phyloP scores from a whole-genome alignment of 441 rosid genomes.

The Biscutella auriculata region DNA sequence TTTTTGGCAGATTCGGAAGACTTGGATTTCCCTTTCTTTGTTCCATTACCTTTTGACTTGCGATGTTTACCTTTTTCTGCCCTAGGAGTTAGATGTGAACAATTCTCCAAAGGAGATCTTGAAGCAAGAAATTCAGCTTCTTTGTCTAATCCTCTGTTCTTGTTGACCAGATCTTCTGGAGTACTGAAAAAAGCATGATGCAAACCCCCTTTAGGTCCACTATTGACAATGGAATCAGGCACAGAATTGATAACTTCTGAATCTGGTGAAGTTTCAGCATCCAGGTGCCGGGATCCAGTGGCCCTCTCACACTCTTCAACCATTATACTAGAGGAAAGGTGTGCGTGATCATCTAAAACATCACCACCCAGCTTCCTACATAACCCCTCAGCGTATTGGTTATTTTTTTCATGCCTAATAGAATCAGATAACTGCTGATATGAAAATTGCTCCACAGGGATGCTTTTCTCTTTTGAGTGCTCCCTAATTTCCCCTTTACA shows the following conservation, averaged over 20 bases:
- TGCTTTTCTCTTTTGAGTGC: constrained; percentile 20
- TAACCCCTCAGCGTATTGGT: constrained; percentile 22
- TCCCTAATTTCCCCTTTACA: constrained; percentile 22
- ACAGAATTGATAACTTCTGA: constrained; percentile 81
- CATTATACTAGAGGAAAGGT: constrained; percentile 23
- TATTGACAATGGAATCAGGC: constrained; percentile 44
- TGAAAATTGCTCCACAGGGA: constrained; percentile 22
- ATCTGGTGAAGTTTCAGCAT: constrained; percentile 93
- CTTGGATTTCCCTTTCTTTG: constrained; percentile 38
- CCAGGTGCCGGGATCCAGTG: constrained; percentile 33
- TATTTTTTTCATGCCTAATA: constrained; percentile 22
- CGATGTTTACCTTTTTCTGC: constrained; percentile 29
- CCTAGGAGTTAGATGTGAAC: constrained; percentile 22
- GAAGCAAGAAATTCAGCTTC: constrained; percentile 22
- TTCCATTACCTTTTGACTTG: constrained; percentile 43
- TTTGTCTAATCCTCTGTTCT: constrained; percentile 44
- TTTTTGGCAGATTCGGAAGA: constrained; percentile 29
- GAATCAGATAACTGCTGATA: constrained; percentile 22
- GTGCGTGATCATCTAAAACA: constrained; percentile 29
- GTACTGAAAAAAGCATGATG: constrained; percentile 28
- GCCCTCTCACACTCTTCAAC: constrained; percentile 33
- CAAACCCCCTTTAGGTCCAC: constrained; percentile 32
- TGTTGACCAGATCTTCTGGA: constrained; percentile 22
- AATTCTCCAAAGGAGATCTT: constrained; percentile 22
- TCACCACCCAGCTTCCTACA: constrained; percentile 32